phyloP scores from a whole-genome alignment of 176 grass and related monocot genomes.

The Lolium rigidum region DNA sequence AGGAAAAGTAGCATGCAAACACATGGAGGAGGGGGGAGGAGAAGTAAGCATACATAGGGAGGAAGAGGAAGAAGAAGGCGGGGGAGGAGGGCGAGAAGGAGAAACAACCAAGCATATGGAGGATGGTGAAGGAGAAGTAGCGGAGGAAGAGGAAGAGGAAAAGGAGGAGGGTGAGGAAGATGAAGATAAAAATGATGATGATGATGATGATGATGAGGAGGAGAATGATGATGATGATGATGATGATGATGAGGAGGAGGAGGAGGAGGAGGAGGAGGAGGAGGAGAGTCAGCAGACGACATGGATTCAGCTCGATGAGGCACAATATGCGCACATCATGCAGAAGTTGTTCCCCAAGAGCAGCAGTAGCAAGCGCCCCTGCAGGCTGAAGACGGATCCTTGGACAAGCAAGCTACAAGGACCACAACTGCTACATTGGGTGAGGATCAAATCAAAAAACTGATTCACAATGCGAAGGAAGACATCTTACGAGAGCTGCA shows the following conservation, averaged over 20 bases:
- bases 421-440: neutral
- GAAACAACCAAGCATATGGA: neutral
- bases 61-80: neutral
- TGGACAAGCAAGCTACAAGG: slow-evolving; percentile 1
- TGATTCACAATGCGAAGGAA: neutral
- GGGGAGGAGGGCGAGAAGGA: neutral
- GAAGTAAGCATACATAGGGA: neutral
- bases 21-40: neutral
- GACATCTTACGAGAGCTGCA: neutral
- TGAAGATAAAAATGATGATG: neutral
- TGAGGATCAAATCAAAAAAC: neutral
- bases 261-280: neutral
- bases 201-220: too few species aligned
- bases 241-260: too few species aligned
- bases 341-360: neutral
- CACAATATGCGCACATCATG: slow-evolving; percentile 3
- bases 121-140: neutral
- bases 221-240: too few species aligned
- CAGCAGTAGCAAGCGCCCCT: neutral
- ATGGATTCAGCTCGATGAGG: neutral
- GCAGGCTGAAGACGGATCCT: neutral
- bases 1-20: neutral
- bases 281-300: neutral
- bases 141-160: neutral
- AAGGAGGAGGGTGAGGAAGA: neutral